Evolutionary conservation across 768 basidiomycete genomes (phyloP), one percentile per base, ranked within the genome.

Genomic region (Podaxis sp.): DNA sequence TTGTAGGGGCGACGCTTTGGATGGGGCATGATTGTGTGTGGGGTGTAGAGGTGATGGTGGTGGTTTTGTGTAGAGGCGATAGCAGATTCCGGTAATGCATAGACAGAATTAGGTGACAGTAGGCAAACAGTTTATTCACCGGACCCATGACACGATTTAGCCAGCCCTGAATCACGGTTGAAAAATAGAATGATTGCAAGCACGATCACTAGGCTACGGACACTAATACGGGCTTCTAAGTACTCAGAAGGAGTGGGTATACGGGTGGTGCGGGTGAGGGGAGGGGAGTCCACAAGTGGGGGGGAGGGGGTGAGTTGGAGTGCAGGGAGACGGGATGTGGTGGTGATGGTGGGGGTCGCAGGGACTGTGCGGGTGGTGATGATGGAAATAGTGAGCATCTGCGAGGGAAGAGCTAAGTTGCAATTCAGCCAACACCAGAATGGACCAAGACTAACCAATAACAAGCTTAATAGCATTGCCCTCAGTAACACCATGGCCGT

Each of bases 1-100:
- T 87, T 89, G 70, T 90, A 91, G 59, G 76, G 70, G 50, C 74
- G 73, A 58, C 76, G 75, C 56, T 76, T 73, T 4, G 37, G 37
- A 55, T 72, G 72, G 60, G 81, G 75, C 80, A 81, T 82, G 18
- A 40, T 67, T 53, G 42, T 25, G 18, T 10, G 53, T 54, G 52
- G 57, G 44, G 57, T 28, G 38, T 55, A 46, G 64, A 38, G 50
- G 50, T 44, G 56, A 16, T 57, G 48, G 55, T 50, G 40, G 55
- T 57, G 32, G 32, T 57, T 2, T 40, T 42, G 36, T 62, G 14
- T 25, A 55, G 37, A 36, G 52, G n/a, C 4, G 16, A 44, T 44
- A 44, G n/a, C 42, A 46, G 37, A 40, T 53, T 18, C 11, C 25
- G 40, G 42, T 46, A 54, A 53, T 60, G 59, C n/a, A 55, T 32